These are phyloP conservation scores for Tylopilus rubrobrunneus DNA, from an alignment of 768 basidiomycete genomes.

Conservation along the genomic window DNA sequence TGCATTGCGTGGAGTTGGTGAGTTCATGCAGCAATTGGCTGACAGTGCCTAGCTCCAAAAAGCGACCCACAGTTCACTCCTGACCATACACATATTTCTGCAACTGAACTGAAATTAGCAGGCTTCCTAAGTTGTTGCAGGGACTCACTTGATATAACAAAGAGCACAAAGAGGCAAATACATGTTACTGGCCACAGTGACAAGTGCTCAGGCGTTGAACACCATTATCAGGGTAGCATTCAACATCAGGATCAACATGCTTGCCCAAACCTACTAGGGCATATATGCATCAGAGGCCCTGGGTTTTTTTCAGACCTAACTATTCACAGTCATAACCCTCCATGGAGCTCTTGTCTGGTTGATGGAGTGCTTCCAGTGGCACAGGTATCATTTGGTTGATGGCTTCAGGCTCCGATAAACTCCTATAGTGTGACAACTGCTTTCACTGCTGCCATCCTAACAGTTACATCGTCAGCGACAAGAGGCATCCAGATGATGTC, in stretches of 20 bases:
- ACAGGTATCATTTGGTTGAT: conserved; percentile 98
- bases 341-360: conserved; percentile 92
- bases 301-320: background rate
- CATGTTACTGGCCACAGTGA: conserved; percentile 90
- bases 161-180: too few species aligned
- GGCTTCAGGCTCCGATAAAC: conserved; percentile 78
- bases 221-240: conserved; percentile 87
- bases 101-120: too few species aligned
- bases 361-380: conserved; percentile 84
- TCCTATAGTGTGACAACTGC: conserved; percentile 91
- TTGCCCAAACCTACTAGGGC: conserved; percentile 71
- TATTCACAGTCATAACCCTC: conserved; percentile 87
- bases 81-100: too few species aligned
- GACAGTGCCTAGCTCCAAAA: too few species aligned
- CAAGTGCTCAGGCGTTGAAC: conserved; percentile 93
- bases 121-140: too few species aligned
- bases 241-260: conserved; percentile 90
- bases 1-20: conserved; percentile 1
- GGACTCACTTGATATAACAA: too few species aligned
- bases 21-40: too few species aligned
- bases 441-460: conserved; percentile 87
- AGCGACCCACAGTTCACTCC: too few species aligned
- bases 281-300: background rate
- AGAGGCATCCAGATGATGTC: conserved; percentile 77
- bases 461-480: conserved; percentile 85